Conservation (phyloP, 331 rosid species). For the Cydonia oblonga region DNA sequence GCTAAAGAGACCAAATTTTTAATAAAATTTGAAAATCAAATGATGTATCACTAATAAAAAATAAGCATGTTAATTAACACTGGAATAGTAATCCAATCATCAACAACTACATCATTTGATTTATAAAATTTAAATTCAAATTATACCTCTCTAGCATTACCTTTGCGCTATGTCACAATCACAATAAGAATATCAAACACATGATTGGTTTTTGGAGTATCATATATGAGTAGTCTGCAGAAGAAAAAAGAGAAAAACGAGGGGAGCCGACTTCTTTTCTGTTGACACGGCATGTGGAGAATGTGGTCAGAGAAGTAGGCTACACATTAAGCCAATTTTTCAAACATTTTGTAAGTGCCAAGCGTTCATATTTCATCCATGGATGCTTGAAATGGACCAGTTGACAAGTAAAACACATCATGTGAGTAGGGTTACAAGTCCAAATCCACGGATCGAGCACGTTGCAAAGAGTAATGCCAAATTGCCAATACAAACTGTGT, state of each 20-base stretch:
- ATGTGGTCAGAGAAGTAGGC: conserved; percentile 28
- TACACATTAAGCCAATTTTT: neutral
- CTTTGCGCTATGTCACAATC: too few species aligned
- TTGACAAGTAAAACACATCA: conserved; percentile 14
- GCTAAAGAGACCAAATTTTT: too few species aligned
- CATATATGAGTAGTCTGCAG: neutral
- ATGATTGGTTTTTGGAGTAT: neutral
- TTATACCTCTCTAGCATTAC: too few species aligned
- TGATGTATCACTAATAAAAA: fast-evolving
- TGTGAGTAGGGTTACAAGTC: conserved; percentile 9
- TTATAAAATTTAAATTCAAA: too few species aligned
- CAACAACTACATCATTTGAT: too few species aligned
- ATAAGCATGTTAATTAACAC: too few species aligned
- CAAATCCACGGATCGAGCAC: neutral
- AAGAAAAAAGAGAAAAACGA: neutral
- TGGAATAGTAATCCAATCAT: fast-evolving
- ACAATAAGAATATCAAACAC: neutral
- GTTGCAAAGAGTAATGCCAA: neutral
- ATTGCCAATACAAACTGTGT: neutral
- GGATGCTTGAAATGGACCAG: neutral
- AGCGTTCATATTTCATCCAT: neutral
- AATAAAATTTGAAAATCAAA: too few species aligned
- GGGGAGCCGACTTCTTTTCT: neutral
- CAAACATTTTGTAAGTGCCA: neutral
- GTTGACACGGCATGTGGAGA: conserved; percentile 4